Conservation (phyloP, 306 rosid species). For the Trifolium subterraneum region DNA sequence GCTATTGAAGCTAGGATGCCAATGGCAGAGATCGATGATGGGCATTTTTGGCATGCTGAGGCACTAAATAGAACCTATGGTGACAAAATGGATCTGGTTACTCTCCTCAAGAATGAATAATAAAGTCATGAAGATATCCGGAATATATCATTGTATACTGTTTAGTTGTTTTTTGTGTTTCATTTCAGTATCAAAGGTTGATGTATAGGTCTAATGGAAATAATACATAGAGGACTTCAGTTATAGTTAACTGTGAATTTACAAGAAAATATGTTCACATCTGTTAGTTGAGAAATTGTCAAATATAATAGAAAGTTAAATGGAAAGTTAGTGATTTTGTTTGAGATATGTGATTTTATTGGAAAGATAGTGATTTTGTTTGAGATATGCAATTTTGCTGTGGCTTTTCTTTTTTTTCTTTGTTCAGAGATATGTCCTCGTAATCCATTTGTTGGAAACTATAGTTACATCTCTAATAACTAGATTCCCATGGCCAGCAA, state of each 20-base stretch:
- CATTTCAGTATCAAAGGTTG: not conserved
- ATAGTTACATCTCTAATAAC: not conserved
- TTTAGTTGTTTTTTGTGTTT: slow-evolving; percentile 1
- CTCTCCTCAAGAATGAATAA: slow-evolving; percentile 47
- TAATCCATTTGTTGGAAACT: not conserved
- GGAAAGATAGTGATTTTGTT: too few species aligned
- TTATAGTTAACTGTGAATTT: not conserved
- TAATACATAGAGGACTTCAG: not conserved
- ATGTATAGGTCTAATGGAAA: slow-evolving; percentile 18
- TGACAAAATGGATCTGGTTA: slow-evolving; percentile 60
- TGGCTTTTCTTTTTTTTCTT: not conserved
- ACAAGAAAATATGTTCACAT: not conserved
- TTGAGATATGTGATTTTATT: too few species aligned
- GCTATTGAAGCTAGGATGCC: slow-evolving; percentile 90
- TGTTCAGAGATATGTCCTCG: not conserved
- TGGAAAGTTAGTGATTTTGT: not conserved
- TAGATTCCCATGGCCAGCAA: too few species aligned
- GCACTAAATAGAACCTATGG: slow-evolving; percentile 65
- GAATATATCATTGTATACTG: not conserved
- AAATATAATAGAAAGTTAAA: not conserved
- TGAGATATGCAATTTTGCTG: too few species aligned
- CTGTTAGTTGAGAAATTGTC: not conserved
- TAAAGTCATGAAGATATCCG: slow-evolving; percentile 33
- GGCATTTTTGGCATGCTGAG: slow-evolving; percentile 82
- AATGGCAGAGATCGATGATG: slow-evolving; percentile 57